Conservation (phyloP, 257 asterid genomes). For the Capsicum pubescens region DNA sequence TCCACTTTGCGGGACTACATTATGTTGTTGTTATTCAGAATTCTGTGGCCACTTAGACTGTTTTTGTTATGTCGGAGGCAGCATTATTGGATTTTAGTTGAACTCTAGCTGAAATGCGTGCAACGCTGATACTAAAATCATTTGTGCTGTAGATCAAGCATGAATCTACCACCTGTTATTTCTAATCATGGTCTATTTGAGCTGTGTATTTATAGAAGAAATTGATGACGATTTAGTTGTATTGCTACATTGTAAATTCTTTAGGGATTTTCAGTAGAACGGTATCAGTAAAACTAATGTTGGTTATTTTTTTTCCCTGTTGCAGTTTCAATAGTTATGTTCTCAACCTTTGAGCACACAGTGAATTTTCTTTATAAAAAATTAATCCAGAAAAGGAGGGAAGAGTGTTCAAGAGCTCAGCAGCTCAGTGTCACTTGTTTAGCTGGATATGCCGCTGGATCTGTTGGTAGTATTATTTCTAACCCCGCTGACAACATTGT, state of each 20-base stretch:
- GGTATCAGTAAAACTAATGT: not conserved
- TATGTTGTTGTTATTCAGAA: not conserved
- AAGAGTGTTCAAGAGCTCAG: slow-evolving; percentile 50
- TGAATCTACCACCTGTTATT: not conserved
- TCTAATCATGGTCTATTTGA: not conserved
- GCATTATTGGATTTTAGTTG: not conserved
- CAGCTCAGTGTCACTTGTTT: slow-evolving; percentile 57
- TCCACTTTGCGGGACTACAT: not conserved
- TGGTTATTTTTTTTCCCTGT: not conserved
- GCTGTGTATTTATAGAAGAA: not conserved
- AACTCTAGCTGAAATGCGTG: not conserved
- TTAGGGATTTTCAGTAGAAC: not conserved
- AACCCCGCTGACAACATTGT: slow-evolving; percentile 56
- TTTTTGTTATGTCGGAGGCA: not conserved
- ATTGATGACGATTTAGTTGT: not conserved
- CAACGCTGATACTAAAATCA: not conserved
- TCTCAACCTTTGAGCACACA: slow-evolving; percentile 55
- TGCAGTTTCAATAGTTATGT: slow-evolving; percentile 58
- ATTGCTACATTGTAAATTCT: not conserved
- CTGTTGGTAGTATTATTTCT: slow-evolving; percentile 49
- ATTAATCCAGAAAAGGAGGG: slow-evolving; percentile 44
- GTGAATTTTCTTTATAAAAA: slow-evolving; percentile 46
- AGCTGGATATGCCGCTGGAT: slow-evolving; percentile 60
- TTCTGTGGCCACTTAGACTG: not conserved
- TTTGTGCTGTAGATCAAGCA: not conserved